Conservation (phyloP, 2,329 filamentous ascomycete species). For the Chrysoporthe cubensis region DNA sequence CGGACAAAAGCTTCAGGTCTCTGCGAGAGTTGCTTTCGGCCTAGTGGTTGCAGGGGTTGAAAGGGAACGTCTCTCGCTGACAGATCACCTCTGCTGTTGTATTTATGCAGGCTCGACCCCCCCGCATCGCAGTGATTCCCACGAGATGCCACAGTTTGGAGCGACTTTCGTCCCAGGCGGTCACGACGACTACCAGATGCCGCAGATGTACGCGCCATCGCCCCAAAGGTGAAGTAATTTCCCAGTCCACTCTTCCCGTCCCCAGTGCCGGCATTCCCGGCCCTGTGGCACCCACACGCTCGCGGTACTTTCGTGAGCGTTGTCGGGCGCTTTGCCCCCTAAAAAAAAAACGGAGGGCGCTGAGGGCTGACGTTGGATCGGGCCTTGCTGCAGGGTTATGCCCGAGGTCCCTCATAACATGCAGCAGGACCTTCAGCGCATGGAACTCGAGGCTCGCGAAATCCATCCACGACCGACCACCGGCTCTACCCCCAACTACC, state of each 20-base stretch:
- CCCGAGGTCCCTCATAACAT: conserved; percentile 96
- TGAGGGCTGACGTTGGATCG: conserved; percentile 44
- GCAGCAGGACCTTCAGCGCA: conserved; percentile 88
- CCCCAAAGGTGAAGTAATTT: conserved; percentile 57
- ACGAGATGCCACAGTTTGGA: conserved; percentile 52
- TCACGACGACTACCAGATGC: conserved; percentile 64
- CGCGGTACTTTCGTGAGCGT: conserved; percentile 17
- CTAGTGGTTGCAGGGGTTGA: conserved; percentile 25
- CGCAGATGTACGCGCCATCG: conserved; percentile 60
- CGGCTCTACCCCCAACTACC: conserved; percentile 36
- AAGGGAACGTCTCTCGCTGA: conserved; percentile 32
- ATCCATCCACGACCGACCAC: conserved; percentile 43
- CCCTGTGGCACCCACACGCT: conserved; percentile 22
- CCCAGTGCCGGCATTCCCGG: conserved; percentile 19
- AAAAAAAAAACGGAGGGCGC: conserved; percentile 25
- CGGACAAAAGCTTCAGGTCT: conserved; percentile 26
- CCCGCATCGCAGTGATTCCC: conserved; percentile 39
- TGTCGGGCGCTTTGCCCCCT: conserved; percentile 14
- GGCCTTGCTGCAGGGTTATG: conserved; percentile 70
- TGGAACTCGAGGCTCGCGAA: conserved; percentile 78
- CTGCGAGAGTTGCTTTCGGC: conserved; percentile 27
- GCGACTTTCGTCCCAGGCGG: conserved; percentile 64
- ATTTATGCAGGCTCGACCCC: conserved; percentile 38
- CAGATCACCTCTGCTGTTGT: conserved; percentile 32
- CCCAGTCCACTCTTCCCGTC: conserved; percentile 20